phyloP scores from a whole-genome alignment of 2,329 filamentous ascomycete genomes.

The Zymoseptoria pseudotritici region DNA sequence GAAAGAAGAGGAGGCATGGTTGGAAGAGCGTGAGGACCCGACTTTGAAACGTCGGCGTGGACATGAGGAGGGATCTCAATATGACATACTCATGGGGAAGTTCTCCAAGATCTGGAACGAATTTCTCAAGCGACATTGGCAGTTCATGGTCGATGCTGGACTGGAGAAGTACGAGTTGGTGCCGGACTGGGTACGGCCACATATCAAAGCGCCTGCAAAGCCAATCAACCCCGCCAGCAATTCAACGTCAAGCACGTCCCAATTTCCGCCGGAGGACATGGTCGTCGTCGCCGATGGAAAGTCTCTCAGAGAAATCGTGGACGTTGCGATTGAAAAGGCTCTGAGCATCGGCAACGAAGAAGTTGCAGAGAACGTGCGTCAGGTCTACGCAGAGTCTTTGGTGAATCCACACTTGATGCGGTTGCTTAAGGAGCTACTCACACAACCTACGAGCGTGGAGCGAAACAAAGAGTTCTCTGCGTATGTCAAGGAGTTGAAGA shows the following conservation, averaged over 20 bases:
- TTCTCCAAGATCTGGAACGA: conserved; percentile 12
- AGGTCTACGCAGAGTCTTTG: background rate
- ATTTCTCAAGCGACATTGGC: conserved; percentile 15
- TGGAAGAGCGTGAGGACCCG: conserved; percentile 7
- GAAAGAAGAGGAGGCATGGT: conserved; percentile 12
- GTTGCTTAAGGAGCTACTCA: background rate
- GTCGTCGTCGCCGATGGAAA: background rate
- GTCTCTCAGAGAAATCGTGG: background rate
- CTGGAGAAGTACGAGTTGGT: conserved; percentile 5
- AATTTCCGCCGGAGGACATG: background rate
- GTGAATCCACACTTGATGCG: background rate
- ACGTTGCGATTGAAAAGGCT: conserved; percentile 29
- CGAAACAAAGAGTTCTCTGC: background rate
- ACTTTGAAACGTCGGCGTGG: conserved; percentile 8
- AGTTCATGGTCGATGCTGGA: conserved; percentile 9
- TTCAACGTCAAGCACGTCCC: background rate
- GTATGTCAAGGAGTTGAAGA: background rate
- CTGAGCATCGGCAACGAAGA: conserved; percentile 89
- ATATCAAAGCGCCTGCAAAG: conserved; percentile 1
- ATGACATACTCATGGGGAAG: conserved; percentile 13
- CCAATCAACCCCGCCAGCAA: background rate
- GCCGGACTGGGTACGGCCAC: conserved; percentile 1
- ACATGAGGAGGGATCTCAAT: conserved; percentile 14
- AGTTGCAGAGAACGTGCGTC: background rate
- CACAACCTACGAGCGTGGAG: background rate